Conservation (phyloP, 1,284 basidiomycete genomes). For the Leccinum fuscescens region DNA sequence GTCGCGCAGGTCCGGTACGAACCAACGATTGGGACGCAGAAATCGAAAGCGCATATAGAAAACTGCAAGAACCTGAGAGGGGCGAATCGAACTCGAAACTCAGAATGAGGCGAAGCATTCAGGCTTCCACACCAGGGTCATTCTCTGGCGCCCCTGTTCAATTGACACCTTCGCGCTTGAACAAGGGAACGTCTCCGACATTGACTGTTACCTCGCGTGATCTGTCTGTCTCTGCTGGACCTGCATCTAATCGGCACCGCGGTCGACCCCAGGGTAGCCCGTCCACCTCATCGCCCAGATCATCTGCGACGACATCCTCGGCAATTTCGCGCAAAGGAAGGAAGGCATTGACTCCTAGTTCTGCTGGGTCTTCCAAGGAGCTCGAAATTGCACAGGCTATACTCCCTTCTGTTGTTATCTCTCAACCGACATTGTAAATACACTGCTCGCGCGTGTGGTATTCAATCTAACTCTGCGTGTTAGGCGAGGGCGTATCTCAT, state of each 20-base stretch:
- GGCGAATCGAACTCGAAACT: slow-evolving; percentile 28
- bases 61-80: slow-evolving; percentile 28
- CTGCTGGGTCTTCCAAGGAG: slow-evolving; percentile 14
- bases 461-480: slow-evolving; percentile 4
- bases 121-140: slow-evolving; percentile 3
- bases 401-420: slow-evolving; percentile 21
- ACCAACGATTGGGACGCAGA: slow-evolving; percentile 30
- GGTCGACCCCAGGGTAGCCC: slow-evolving; percentile 5
- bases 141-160: slow-evolving; percentile 1
- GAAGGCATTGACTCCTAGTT: slow-evolving; percentile 8
- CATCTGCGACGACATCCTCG: slow-evolving; percentile 1
- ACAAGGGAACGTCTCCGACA: slow-evolving; percentile 19
- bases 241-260: slow-evolving; percentile 12
- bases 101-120: slow-evolving; percentile 17
- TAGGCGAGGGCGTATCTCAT: slow-evolving; percentile 34
- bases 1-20: slow-evolving; percentile 5
- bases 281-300: slow-evolving; percentile 14
- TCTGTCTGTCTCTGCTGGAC: slow-evolving; percentile 14
- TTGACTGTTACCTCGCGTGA: slow-evolving; percentile 15
- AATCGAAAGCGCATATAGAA: slow-evolving; percentile 21
- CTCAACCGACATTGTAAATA: slow-evolving; percentile 30
- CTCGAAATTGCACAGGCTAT: neutral
- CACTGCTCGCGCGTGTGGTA: neutral
- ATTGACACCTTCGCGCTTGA: slow-evolving; percentile 6
- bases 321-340: slow-evolving; percentile 10